Evolutionary conservation across 1,284 basidiomycete genomes (phyloP).

Genomic region (Ustilago hordei): DNA sequence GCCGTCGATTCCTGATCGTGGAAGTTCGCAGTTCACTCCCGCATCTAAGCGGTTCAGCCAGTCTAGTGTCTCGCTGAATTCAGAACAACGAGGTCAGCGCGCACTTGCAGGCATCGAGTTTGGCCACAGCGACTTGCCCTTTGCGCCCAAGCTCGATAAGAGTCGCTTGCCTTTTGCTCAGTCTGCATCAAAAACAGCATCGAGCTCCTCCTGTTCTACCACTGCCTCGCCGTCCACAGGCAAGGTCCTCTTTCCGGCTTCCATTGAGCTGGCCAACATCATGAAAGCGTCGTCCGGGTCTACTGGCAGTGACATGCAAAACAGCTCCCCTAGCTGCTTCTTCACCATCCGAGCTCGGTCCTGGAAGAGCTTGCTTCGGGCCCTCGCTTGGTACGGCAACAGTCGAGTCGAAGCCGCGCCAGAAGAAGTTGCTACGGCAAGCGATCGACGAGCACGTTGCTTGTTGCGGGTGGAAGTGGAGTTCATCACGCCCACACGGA

Average conservation of each 20-base stretch:
- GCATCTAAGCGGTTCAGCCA: slow-evolving; percentile 16
- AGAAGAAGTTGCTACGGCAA: slow-evolving; percentile 44
- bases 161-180: slow-evolving; percentile 10
- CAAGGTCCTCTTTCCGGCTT: slow-evolving; percentile 41
- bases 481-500: slow-evolving; percentile 54
- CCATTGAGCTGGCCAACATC: slow-evolving; percentile 33
- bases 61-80: slow-evolving; percentile 5
- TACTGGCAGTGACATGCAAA: not conserved
- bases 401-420: slow-evolving; percentile 53
- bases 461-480: slow-evolving; percentile 50
- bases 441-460: slow-evolving; percentile 18
- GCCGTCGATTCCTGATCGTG: slow-evolving; percentile 23
- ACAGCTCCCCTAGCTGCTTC: slow-evolving; percentile 13
- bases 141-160: slow-evolving; percentile 42
- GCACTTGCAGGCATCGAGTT: slow-evolving; percentile 55
- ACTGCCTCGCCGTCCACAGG: not conserved
- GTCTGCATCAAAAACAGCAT: slow-evolving; percentile 6
- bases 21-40: slow-evolving; percentile 20
- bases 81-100: slow-evolving; percentile 31
- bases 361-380: slow-evolving; percentile 58
- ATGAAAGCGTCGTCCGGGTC: not conserved
- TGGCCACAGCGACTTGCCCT: slow-evolving; percentile 49
- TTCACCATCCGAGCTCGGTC: slow-evolving; percentile 55
- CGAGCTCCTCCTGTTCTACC: slow-evolving; percentile 7
- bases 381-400: slow-evolving; percentile 62